These are phyloP conservation scores for Bidens hawaiensis DNA, from an alignment of 140 eudicot genomes.

Conservation along the genomic window DNA sequence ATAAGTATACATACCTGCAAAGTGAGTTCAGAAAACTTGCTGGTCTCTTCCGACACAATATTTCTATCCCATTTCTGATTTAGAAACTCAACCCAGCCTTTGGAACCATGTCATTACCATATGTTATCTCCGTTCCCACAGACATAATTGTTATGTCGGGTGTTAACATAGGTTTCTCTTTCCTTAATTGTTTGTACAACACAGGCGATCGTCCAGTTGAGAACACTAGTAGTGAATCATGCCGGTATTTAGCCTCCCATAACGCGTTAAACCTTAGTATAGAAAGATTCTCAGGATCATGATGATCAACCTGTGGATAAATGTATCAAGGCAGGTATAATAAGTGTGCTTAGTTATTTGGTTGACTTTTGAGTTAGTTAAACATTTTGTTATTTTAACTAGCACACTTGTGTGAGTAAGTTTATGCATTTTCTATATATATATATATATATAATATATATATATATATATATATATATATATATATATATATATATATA, in stretches of 20 bases:
- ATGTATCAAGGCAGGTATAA: neutral
- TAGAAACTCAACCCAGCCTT: slow-evolving; percentile 69
- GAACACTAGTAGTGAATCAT: slow-evolving; percentile 72
- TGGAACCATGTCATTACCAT: slow-evolving; percentile 77
- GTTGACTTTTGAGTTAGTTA: too few species aligned
- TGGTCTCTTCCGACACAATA: slow-evolving; percentile 67
- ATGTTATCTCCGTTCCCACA: slow-evolving; percentile 90
- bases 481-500: too few species aligned
- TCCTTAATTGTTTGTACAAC: slow-evolving; percentile 71
- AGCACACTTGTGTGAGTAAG: too few species aligned
- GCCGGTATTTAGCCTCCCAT: slow-evolving; percentile 77
- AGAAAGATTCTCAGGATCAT: slow-evolving; percentile 70
- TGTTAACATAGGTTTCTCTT: slow-evolving; percentile 83
- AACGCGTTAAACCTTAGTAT: slow-evolving; percentile 75
- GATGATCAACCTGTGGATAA: slow-evolving; percentile 77
- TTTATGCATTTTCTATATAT: too few species aligned
- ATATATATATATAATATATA: too few species aligned
- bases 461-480: too few species aligned
- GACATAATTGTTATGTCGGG: slow-evolving; percentile 90
- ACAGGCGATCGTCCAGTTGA: slow-evolving; percentile 93
- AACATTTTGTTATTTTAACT: too few species aligned
- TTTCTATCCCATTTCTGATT: slow-evolving; percentile 78
- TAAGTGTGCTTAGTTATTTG: neutral
- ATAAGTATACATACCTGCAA: slow-evolving; percentile 49
- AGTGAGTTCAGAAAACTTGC: slow-evolving; percentile 74